Conservation (phyloP, 148 eudicot species). For the Persicaria tinctoria region DNA sequence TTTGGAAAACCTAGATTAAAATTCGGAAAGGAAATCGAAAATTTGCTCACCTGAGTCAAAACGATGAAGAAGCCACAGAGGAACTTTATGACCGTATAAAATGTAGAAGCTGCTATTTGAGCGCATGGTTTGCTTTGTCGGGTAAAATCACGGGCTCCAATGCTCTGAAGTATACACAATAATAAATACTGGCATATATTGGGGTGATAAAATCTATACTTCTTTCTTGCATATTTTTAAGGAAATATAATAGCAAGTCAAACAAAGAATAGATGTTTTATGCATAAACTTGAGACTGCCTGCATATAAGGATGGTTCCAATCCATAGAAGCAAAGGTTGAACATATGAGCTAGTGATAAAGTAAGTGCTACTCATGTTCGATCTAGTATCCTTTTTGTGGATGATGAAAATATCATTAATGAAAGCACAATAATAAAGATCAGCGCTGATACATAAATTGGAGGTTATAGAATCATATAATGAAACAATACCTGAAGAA, state of each 20-base stretch:
- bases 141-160: constrained; percentile 73
- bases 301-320: constrained; percentile 75
- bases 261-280: not conserved
- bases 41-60: no score
- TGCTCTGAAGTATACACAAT: constrained; percentile 34
- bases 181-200: not conserved
- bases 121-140: constrained; percentile 65
- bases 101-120: constrained; percentile 16
- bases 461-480: not conserved
- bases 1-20: no score
- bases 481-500: constrained; percentile 28
- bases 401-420: not conserved
- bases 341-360: constrained; percentile 64
- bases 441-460: not conserved
- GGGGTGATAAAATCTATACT: not conserved
- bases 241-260: not conserved
- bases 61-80: no score
- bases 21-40: no score
- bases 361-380: constrained; percentile 63
- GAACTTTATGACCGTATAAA: constrained; percentile 54
- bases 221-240: not conserved
- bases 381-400: constrained; percentile 72
- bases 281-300: constrained; percentile 28
- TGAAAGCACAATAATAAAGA: not conserved
- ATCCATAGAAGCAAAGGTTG: constrained; percentile 86